Conservation (phyloP, 163 green algal genomes). For the Chlorella variabilis region DNA sequence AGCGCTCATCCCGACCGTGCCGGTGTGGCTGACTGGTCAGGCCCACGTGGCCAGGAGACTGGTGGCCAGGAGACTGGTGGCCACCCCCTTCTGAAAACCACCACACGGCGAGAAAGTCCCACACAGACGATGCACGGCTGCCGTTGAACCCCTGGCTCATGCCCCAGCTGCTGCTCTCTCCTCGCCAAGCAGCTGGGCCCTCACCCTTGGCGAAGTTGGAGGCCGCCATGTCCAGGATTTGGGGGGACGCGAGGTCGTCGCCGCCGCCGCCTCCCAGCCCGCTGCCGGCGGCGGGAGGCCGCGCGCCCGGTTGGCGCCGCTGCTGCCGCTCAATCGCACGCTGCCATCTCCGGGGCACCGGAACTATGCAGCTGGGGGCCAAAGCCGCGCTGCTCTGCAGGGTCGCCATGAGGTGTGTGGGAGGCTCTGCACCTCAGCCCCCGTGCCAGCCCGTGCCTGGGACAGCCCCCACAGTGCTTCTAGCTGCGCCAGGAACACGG, state of each 20-base stretch:
- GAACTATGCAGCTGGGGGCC: neutral
- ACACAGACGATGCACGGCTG: no score
- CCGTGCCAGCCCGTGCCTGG: no score
- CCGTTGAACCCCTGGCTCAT: no score
- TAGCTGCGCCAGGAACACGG: no score
- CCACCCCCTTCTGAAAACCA: no score
- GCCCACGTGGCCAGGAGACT: no score
- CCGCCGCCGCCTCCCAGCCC: neutral
- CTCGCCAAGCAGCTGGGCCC: no score
- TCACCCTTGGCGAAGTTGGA: conserved; percentile 32
- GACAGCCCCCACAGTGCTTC: neutral
- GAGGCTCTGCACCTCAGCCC: no score
- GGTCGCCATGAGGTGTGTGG: neutral
- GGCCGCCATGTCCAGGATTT: neutral
- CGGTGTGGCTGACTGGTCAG: no score
- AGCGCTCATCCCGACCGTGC: neutral
- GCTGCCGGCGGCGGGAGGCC: neutral
- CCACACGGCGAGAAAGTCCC: no score
- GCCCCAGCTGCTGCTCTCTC: no score
- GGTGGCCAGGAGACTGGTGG: no score
- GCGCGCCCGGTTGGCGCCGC: neutral
- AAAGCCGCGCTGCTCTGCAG: neutral
- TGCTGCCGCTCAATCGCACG: neutral
- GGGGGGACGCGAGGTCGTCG: neutral
- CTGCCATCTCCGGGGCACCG: neutral